Evolutionary conservation across 2,329 filamentous ascomycete genomes (phyloP), one percentile per base, ranked within the genome.

Genomic region (Sordariomycetes sp.): DNA sequence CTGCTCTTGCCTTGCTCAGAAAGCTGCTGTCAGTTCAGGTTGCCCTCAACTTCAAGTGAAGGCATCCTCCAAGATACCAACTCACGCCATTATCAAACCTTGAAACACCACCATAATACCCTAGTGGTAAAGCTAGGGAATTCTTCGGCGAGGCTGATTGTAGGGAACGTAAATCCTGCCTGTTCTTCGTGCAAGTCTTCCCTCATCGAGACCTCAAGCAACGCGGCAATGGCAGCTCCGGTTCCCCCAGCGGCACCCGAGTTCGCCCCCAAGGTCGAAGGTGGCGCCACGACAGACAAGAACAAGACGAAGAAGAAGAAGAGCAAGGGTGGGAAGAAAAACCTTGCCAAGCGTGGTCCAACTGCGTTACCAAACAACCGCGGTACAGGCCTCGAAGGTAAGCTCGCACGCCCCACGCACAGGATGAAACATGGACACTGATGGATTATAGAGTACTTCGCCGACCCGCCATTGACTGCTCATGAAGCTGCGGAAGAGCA

Each of bases 401-500:
- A 32, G 46, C 3, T 11, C 30, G 6, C 8, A 12, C 20, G 18
- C 4, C 25, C 10, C 12, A 12, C 17, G 3, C 11, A 10, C 4
- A 30, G 14, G 10, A 35, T 21, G 11, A 12, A n/a, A 15, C 23
- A 21, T 27, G 11, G 8, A 26, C 32, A 20, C 25, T 34, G 20
- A 33, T 18, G 12, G 6, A 6, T 20, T 32, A 8, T 37, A 72
- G 80, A 87, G 41, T 86, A 76, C 54, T 92, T 75, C 51, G 78
- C 82, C 10, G 90, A 96, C 54, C 70, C 79, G 1, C 87, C 87
- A 0, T 60, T 93, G 40, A 88, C 82, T 0, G 77, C 80, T 0
- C 68, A 66, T 0, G 79, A 94, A 49, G 69, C 74, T 32, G 58
- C 68, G 4, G 68, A 81, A 33, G 84, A 94, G 48, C 61, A 49